Percentiles rank a stretch among this genome's conserved stretches.
Evolutionary conservation across 192 early-diverging fungal species (phyloP).

Genomic region (Podila minutissima): DNA sequence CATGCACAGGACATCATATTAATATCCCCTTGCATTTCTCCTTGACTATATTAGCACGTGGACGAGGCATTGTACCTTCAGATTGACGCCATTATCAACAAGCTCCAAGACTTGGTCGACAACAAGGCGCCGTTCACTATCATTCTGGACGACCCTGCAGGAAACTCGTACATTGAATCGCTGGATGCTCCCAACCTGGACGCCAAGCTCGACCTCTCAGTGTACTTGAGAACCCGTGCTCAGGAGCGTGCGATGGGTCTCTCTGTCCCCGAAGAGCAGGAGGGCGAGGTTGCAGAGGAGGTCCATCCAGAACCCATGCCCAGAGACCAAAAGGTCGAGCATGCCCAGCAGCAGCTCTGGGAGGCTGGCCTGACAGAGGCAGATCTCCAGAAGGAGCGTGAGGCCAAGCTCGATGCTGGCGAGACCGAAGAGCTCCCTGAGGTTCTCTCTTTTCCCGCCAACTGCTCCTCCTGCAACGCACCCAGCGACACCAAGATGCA

Average conservation of each 20-base stretch:
- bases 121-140: conserved; percentile 74
- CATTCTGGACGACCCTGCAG: conserved; percentile 88
- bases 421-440: conserved; percentile 69
- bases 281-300: conserved; percentile 18
- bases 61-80: conserved; percentile 75
- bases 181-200: conserved; percentile 78
- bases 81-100: conserved; percentile 76
- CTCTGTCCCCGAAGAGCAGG: conserved; percentile 65
- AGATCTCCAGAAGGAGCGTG: conserved; percentile 29
- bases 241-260: conserved; percentile 84
- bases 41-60: conserved; percentile 43
- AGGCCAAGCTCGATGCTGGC: conserved; percentile 20
- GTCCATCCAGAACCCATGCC: conserved; percentile 26
- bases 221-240: conserved; percentile 80
- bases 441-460: conserved; percentile 83
- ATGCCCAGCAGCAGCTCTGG: conserved; percentile 47
- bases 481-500: conserved; percentile 92
- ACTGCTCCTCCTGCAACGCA: conserved; percentile 84
- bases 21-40: background rate
- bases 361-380: conserved; percentile 46
- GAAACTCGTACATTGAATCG: conserved; percentile 94
- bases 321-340: conserved; percentile 27
- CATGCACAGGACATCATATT: background rate
- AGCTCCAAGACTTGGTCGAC: conserved; percentile 67
- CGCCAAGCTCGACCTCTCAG: conserved; percentile 72